Evolutionary conservation across 257 asterid genomes (phyloP), one percentile per base, ranked within the genome.

Genomic region (Dorcoceras hygrometricum): DNA sequence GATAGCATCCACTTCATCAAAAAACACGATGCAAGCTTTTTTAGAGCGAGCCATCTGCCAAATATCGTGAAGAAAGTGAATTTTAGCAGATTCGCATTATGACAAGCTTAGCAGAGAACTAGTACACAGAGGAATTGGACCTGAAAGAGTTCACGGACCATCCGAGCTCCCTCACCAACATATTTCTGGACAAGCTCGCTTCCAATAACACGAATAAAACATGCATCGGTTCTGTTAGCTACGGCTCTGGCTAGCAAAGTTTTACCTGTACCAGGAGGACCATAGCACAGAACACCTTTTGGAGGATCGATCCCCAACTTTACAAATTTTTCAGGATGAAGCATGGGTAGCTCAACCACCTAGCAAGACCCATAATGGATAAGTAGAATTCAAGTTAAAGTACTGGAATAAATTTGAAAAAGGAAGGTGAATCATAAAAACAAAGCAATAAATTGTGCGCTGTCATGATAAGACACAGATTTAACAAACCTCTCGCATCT

Each of bases 271-370:
- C 99, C 99, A 18, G 99, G 99, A 58, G 96, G 99, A 59, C 99
- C 99, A 68, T 94, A 94, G 73, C 97, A 90, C 28, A 94, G 88
- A 32, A 94, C 97, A 43, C 99, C 99, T 84, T 94, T 94, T 23
- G 99, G 99, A 66, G 99, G 99, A 70, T 94, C 97, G 5, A 94
- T 94, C 14, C 99, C 99, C 62, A 94, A 88, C 86, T 94, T 90
- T 54, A 94, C 96, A 68, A 94, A 94, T 68, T 94, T 94, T 39
- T 94, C 99, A 8, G 97, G 99, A 66, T 94, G 99, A 77, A 94
- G 99, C 97, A 94, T 90, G 71, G 99, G 97, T 76, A 94, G 81
- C 83, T 94, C 99, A 72, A 94, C 99, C 62, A 94, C 98, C 98
- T 90, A 79, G 72, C 22, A 26, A 61, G 4, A 70, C 27, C 36